Evolutionary conservation across 2,329 filamentous ascomycete genomes (phyloP), one percentile per base, ranked within the genome.

Genomic region (Clonostachys solani): DNA sequence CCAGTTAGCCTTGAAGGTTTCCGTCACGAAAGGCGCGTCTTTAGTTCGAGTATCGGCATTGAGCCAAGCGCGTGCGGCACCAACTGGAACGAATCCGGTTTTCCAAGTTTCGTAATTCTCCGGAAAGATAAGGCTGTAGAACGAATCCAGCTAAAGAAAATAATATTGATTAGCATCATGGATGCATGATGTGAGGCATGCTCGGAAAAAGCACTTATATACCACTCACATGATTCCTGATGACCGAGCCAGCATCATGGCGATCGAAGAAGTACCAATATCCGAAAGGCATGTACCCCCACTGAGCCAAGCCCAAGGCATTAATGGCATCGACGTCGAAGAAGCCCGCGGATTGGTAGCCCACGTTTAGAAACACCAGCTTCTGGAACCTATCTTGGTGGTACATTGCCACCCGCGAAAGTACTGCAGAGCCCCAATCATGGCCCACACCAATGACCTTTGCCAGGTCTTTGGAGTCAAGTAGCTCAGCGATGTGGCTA

Each of bases 391-490:
- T 57, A 0, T 47, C 43, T 1, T 60, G 55, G 16, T 63, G 35
- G 38, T 61, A 63, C 2, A 56, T 53, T 3, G 50, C 56, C 12
- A 63, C 23, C 2, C 63, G 52, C 2, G 62, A 63, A 6, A 66
- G 40, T 0, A 67, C 46, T 6, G 60, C 63, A 12, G 61, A 56
- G 1, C 64, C 63, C 42, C 65, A 61, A 33, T 70, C 67, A 33
- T 70, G 67, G 1, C 62, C 65, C 2, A 68, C 52, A 15, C 74
- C 77, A n/a, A 78, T 54, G 3, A 72, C 72, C 6, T 17, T n/a
- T 1, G 58, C 49, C 17, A 71, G 54, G 18, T 47, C 45, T 1
- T 62, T 50, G 19, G 60, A 53, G 17, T 54, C 55, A 0, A 71
- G 56, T 1, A 71, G 54, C 15, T 67, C 61, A 2, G 62, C 42